Conservation (phyloP, 2,329 filamentous ascomycete genomes). For the Verticillium albo-atrum region DNA sequence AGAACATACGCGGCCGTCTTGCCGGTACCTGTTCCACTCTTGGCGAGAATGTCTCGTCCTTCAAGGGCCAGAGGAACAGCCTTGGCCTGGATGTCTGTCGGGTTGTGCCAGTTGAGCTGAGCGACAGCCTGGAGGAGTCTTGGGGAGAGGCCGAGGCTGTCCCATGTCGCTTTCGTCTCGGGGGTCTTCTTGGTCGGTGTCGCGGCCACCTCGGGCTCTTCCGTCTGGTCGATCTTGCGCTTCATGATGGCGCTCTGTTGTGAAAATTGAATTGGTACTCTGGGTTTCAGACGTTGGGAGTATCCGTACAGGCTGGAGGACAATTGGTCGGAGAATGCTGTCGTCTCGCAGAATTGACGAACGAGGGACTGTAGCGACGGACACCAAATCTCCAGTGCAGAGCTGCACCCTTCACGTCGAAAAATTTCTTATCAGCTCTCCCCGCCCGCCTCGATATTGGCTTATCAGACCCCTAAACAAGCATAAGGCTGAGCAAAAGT, state of each 20-base stretch:
- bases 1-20: constrained; percentile 97
- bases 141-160: constrained; percentile 74
- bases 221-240: constrained; percentile 55
- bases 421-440: not conserved
- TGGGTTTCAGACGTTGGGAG: not conserved
- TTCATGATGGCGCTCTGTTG: constrained; percentile 41
- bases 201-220: constrained; percentile 36
- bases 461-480: not conserved
- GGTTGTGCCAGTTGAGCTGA: constrained; percentile 76
- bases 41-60: constrained; percentile 85
- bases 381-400: not conserved
- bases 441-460: not conserved
- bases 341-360: not conserved
- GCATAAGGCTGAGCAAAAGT: not conserved
- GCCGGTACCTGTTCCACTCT: constrained; percentile 91
- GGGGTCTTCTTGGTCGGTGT: constrained; percentile 17
- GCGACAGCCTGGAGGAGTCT: constrained; percentile 82
- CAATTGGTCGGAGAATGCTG: not conserved
- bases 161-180: constrained; percentile 54
- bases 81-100: constrained; percentile 83
- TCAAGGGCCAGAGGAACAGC: constrained; percentile 84
- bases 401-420: not conserved
- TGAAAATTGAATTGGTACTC: not conserved
- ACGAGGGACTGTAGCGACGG: not conserved
- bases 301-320: not conserved